phyloP scores from a whole-genome alignment of 139 green algal species.

The Marvania coccoides region DNA sequence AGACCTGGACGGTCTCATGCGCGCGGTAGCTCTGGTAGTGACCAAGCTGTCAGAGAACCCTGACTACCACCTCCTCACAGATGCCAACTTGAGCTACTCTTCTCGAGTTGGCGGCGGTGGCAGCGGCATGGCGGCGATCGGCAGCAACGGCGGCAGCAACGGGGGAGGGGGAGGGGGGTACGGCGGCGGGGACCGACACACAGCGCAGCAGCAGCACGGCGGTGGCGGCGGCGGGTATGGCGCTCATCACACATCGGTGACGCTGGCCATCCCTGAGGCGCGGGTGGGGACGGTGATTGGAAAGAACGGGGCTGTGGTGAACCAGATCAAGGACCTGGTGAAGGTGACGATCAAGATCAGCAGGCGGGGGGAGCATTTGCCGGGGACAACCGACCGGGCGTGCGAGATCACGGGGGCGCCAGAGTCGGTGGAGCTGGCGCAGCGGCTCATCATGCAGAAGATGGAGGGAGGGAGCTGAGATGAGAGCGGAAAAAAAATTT shows the following conservation, averaged over 20 bases:
- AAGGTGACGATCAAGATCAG: constrained; percentile 54
- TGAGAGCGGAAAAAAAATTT: neutral
- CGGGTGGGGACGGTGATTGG: constrained; percentile 71
- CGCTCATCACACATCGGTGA: constrained; percentile 22
- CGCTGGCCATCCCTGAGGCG: constrained; percentile 57
- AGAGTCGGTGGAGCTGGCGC: constrained; percentile 37
- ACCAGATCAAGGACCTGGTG: constrained; percentile 60
- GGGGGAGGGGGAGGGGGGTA: neutral
- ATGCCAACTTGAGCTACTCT: constrained; percentile 26
- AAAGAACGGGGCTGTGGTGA: constrained; percentile 53
- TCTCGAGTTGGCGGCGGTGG: neutral
- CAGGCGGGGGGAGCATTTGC: constrained; percentile 50
- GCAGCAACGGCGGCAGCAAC: neutral
- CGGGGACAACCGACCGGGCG: constrained; percentile 49
- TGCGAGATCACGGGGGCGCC: constrained; percentile 41
- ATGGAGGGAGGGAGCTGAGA: constrained; percentile 3
- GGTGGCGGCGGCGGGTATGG: neutral
- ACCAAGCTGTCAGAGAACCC: constrained; percentile 66
- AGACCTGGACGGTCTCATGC: constrained; percentile 57
- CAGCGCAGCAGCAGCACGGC: neutral
- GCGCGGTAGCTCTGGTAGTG: constrained; percentile 65
- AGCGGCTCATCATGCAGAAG: constrained; percentile 51
- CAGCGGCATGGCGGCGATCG: neutral
- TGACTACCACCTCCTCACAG: constrained; percentile 44
- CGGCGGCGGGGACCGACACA: neutral